phyloP scores from a whole-genome alignment of 1,284 basidiomycete species.

The Pyrrhoderma noxium region DNA sequence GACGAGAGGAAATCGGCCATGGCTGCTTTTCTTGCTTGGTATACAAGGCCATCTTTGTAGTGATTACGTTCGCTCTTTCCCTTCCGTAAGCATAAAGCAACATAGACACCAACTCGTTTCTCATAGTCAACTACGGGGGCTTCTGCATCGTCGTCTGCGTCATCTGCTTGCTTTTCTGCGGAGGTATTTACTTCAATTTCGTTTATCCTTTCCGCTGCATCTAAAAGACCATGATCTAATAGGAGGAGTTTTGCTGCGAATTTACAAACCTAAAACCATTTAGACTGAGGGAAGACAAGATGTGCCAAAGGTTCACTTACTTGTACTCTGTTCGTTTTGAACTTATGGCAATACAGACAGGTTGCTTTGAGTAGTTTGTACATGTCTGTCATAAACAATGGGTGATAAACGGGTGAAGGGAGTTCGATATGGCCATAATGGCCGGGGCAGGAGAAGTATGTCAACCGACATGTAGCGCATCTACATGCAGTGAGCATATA shows the following conservation, averaged over 20 bases:
- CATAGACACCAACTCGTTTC: slow-evolving; percentile 66
- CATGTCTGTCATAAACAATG: slow-evolving; percentile 92
- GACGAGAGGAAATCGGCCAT: slow-evolving; percentile 80
- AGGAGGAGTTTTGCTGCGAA: slow-evolving; percentile 86
- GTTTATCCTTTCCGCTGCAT: slow-evolving; percentile 74
- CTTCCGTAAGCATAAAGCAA: slow-evolving; percentile 55
- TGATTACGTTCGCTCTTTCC: slow-evolving; percentile 54
- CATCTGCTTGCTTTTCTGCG: slow-evolving; percentile 26
- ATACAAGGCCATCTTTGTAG: slow-evolving; percentile 87
- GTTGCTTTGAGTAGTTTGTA: slow-evolving; percentile 83
- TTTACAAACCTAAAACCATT: slow-evolving; percentile 32
- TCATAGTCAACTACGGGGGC: slow-evolving; percentile 61
- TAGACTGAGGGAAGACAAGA: slow-evolving; percentile 2
- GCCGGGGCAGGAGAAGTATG: slow-evolving; percentile 91
- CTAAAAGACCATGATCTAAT: slow-evolving; percentile 84
- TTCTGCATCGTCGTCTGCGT: slow-evolving; percentile 28
- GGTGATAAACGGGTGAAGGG: slow-evolving; percentile 93
- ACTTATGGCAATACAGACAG: slow-evolving; percentile 96
- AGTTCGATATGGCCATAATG: slow-evolving; percentile 99
- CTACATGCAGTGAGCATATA: slow-evolving; percentile 35
- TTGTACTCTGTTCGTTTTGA: slow-evolving; percentile 74
- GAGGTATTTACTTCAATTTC: slow-evolving; percentile 41
- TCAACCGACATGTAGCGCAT: slow-evolving; percentile 89
- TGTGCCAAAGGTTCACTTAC: slow-evolving; percentile 41
- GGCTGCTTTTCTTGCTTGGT: slow-evolving; percentile 79